A percentile compares a stretch with the other conserved stretches of the same genome.
phyloP scores from a whole-genome alignment of 768 basidiomycete genomes.

The Mycena haematopus region DNA sequence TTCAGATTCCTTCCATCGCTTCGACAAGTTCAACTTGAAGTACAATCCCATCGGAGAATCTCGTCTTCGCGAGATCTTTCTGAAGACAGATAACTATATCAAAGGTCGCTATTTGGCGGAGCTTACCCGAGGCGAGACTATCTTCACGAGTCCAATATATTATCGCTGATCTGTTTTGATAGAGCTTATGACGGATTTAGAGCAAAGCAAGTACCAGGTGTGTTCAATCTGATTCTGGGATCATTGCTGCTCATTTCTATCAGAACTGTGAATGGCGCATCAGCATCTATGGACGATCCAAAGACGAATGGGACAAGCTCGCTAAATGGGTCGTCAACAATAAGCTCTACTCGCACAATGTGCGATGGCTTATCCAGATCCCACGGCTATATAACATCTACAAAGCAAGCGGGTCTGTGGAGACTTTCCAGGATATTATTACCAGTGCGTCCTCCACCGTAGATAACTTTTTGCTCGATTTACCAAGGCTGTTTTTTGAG shows the following conservation, averaged over 20 bases:
- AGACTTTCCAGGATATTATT: slow-evolving; percentile 92
- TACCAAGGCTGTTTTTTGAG: slow-evolving; percentile 45
- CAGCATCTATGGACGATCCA: slow-evolving; percentile 88
- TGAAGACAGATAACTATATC: slow-evolving; percentile 97
- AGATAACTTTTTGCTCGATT: not conserved
- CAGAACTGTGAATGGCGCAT: slow-evolving; percentile 98
- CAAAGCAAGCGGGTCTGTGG: slow-evolving; percentile 82
- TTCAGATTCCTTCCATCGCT: slow-evolving; percentile 96
- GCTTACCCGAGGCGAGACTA: slow-evolving; percentile 75
- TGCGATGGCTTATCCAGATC: slow-evolving; percentile 96
- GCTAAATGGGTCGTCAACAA: slow-evolving; percentile 96
- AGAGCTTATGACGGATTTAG: slow-evolving; percentile 98
- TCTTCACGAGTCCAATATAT: slow-evolving; percentile 1
- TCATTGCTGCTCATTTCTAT: not conserved
- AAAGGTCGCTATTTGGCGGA: slow-evolving; percentile 94
- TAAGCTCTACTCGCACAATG: slow-evolving; percentile 95
- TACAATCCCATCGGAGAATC: slow-evolving; percentile 98
- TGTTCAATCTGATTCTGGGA: slow-evolving; percentile 13
- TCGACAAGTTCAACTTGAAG: slow-evolving; percentile 97
- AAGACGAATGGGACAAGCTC: slow-evolving; percentile 95
- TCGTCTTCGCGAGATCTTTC: slow-evolving; percentile 92
- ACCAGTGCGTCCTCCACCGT: slow-evolving; percentile 62
- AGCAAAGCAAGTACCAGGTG: slow-evolving; percentile 98
- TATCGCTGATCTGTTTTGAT: slow-evolving; percentile 8
- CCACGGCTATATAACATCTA: slow-evolving; percentile 96